Conservation (phyloP, 2,329 filamentous ascomycete species). For the Hymenoscyphus infarciens region DNA sequence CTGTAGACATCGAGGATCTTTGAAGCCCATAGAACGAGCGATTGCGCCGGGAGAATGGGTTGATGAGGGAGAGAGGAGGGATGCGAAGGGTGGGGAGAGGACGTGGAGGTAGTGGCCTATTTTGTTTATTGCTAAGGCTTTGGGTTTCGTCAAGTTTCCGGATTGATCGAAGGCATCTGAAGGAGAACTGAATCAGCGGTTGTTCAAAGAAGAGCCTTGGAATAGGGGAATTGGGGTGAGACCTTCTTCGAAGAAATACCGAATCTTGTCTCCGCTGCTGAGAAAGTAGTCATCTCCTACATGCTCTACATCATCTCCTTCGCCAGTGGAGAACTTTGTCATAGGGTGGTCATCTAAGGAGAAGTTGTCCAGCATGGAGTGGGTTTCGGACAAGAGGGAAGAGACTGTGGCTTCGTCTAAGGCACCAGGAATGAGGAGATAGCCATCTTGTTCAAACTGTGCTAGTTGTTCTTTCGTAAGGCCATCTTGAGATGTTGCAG, state of each 20-base stretch:
- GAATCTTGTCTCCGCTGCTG: slow-evolving; percentile 81
- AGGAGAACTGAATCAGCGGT: slow-evolving; percentile 2
- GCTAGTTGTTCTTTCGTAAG: slow-evolving; percentile 69
- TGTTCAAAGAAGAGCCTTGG: too few relatives aligned
- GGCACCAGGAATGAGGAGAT: slow-evolving; percentile 79
- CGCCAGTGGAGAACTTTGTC: slow-evolving; percentile 89
- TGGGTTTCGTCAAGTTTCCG: slow-evolving; percentile 70
- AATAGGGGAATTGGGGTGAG: slow-evolving; percentile 9
- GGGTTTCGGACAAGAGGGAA: slow-evolving; percentile 70
- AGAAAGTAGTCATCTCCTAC: slow-evolving; percentile 86
- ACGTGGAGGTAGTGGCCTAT: slow-evolving; percentile 76
- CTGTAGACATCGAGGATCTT: slow-evolving; percentile 64
- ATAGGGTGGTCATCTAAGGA: slow-evolving; percentile 81
- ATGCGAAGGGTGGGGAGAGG: slow-evolving; percentile 63
- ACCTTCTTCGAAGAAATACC: slow-evolving; percentile 93
- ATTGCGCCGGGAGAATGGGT: slow-evolving; percentile 35
- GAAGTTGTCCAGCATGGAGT: slow-evolving; percentile 70
- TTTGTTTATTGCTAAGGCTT: slow-evolving; percentile 83
- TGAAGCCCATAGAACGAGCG: slow-evolving; percentile 45
- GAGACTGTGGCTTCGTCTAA: slow-evolving; percentile 63
- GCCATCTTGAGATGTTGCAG: slow-evolving; percentile 38
- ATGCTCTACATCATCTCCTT: slow-evolving; percentile 40
- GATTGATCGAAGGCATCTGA: slow-evolving; percentile 69
- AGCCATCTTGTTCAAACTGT: slow-evolving; percentile 78
- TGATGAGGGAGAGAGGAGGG: slow-evolving; percentile 45